Evolutionary conservation across 2,329 filamentous ascomycete species (phyloP).

Genomic region (Emericellopsis atlantica): DNA sequence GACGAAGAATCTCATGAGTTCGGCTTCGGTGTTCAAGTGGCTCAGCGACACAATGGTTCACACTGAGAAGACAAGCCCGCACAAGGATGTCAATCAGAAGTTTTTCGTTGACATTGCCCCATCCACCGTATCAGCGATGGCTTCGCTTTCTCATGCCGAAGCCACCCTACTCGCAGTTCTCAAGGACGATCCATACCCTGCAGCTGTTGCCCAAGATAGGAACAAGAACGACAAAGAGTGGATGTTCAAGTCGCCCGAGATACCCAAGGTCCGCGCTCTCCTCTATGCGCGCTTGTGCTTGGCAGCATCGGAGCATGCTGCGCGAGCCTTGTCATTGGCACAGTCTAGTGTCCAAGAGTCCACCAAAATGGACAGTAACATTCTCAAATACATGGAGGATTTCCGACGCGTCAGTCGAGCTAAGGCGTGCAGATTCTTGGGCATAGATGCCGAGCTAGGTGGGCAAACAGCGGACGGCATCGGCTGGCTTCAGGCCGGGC

Average conservation of each 20-base stretch:
- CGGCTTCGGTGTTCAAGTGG: constrained; percentile 66
- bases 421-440: constrained; percentile 82
- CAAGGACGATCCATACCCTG: constrained; percentile 90
- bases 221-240: constrained; percentile 82
- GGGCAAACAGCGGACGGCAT: constrained; percentile 76
- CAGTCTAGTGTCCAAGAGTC: constrained; percentile 13
- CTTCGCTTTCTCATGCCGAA: constrained; percentile 66
- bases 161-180: constrained; percentile 81
- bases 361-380: constrained; percentile 47
- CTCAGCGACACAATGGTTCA: constrained; percentile 27
- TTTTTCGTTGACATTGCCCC: constrained; percentile 42
- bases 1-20: constrained; percentile 65
- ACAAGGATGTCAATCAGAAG: constrained; percentile 19
- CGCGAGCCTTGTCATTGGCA: constrained; percentile 49
- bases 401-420: constrained; percentile 64
- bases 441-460: constrained; percentile 73
- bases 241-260: constrained; percentile 88
- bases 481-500: constrained; percentile 72
- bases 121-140: constrained; percentile 39
- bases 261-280: constrained; percentile 79
- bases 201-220: constrained; percentile 65
- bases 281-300: constrained; percentile 81
- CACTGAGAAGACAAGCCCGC: no score
- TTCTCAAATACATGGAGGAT: constrained; percentile 65
- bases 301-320: constrained; percentile 77